Conservation (phyloP, 108 stramenopile species). For the Cyclotella kingstonii region DNA sequence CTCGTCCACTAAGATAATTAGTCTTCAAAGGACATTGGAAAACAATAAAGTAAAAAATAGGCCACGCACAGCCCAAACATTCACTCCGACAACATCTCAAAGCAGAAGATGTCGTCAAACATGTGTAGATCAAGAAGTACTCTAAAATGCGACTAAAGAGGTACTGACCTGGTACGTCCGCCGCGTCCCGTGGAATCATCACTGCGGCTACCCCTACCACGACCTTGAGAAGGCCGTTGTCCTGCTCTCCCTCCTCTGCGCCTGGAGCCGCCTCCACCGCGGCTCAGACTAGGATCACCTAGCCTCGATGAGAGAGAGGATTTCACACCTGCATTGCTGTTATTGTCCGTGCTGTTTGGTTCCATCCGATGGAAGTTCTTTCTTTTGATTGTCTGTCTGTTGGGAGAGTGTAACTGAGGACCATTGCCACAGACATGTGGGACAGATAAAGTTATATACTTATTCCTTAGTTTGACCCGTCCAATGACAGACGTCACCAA, state of each 20-base stretch:
- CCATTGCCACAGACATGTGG: too few relatives aligned
- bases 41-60: too few relatives aligned
- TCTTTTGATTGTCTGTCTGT: neutral
- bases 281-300: constrained; percentile 5
- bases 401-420: too few relatives aligned
- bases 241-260: constrained; percentile 17
- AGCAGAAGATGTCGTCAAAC: neutral
- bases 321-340: constrained; percentile 20
- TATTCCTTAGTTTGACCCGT: too few relatives aligned
- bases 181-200: constrained; percentile 3
- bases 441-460: too few relatives aligned
- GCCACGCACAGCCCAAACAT: too few relatives aligned
- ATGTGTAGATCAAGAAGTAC: neutral
- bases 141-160: too few relatives aligned
- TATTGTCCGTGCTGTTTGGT: constrained; percentile 9
- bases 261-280: constrained; percentile 20
- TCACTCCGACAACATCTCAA: neutral
- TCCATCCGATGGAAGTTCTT: constrained; percentile 5
- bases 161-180: too few relatives aligned
- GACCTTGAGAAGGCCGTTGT: too few relatives aligned
- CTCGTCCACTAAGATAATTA: too few relatives aligned
- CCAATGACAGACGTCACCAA: too few relatives aligned
- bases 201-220: neutral
- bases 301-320: constrained; percentile 10
- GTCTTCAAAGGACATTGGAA: too few relatives aligned